Base-by-base conservation (phyloP, 2,329 filamentous ascomycete genomes). In the Apiospora marii region DNA sequence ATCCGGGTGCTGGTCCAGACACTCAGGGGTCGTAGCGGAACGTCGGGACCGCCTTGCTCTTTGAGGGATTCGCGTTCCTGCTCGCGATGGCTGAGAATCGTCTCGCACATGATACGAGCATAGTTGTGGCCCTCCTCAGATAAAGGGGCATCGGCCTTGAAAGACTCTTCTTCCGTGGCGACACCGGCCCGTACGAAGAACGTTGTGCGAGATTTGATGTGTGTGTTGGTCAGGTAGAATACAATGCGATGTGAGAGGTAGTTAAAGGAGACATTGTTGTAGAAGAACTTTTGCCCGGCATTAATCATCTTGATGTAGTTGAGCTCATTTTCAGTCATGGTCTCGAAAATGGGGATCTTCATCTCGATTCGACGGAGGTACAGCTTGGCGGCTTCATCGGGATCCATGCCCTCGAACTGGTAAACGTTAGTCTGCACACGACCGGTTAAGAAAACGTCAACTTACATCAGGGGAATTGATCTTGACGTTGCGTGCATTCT, bases 251-350 rank as follows among this genome's bases (percentile, higher is more conserved):
- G 95, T 0, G 95, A 97, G 44, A 99, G 89, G 80, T 99, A 99
- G 78, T 95, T 96, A 82, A 99, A 98, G 80, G 93, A 95, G 81
- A 96, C 94, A 77, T 98, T 98, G 85, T 99, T 99, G 83, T 98
- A 96, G 78, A 96, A 93, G 80, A 99, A 93, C 76, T 94, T 92
- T 80, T 96, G 91, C 64, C 96, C 96, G 10, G 96, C 96, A 77
- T 99, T 99, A 81, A 98, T 97, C 96, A 99, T 98, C 86, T 98
- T 98, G 85, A 99, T 96, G 84, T 96, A 99, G 81, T 98, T 98
- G 75, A 99, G 88, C 76, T 98, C 95, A 43, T 89, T 88, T 82
- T 99, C 96, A 78, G 95, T 90, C 95, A 99, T 98, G 0, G 94
- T 97, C 84, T 99, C 95, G 78, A 98, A 99, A 73, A 96, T 92